Evolutionary conservation across 225 moss, liverwort and hornwort genomes (phyloP).

Genomic region (Polytrichum formosum): DNA sequence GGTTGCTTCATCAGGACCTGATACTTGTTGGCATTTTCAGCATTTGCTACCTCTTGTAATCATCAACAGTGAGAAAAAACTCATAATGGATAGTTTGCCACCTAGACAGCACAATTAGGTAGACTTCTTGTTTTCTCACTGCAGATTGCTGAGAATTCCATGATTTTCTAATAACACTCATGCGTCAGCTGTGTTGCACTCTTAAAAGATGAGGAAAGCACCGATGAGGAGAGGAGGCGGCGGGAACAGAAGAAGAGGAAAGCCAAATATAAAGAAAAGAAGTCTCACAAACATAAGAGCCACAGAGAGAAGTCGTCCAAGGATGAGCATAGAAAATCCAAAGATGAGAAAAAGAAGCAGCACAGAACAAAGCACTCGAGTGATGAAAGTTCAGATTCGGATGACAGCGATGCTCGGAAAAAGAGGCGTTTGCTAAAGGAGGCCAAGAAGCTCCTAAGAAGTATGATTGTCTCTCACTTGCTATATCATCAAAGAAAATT

Average conservation of each 20-base stretch:
- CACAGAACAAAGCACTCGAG: slow-evolving; percentile 41
- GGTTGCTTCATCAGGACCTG: background rate
- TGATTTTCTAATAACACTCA: slow-evolving; percentile 31
- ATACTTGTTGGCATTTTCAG: background rate
- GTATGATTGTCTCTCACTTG: slow-evolving; percentile 18
- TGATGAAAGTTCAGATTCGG: slow-evolving; percentile 46
- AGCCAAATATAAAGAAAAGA: slow-evolving; percentile 44
- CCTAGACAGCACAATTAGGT: background rate
- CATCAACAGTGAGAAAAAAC: background rate
- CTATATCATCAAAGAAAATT: background rate
- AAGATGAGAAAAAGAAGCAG: slow-evolving; percentile 41
- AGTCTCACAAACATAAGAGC: slow-evolving; percentile 25
- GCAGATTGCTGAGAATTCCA: background rate
- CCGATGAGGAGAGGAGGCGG: slow-evolving; percentile 57
- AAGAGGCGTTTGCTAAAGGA: slow-evolving; percentile 66
- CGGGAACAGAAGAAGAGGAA: slow-evolving; percentile 47
- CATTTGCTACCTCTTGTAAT: background rate
- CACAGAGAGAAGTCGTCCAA: slow-evolving; percentile 45
- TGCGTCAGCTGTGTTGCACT: slow-evolving; percentile 41
- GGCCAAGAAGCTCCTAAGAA: slow-evolving; percentile 63
- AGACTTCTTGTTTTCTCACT: background rate
- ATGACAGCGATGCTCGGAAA: slow-evolving; percentile 43
- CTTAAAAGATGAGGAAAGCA: slow-evolving; percentile 60
- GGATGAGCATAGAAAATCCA: slow-evolving; percentile 34
- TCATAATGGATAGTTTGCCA: background rate